Evolutionary conservation across 108 stramenopile genomes (phyloP), one percentile per base, ranked within the genome.

Genomic region (Cyclotella sp.): DNA sequence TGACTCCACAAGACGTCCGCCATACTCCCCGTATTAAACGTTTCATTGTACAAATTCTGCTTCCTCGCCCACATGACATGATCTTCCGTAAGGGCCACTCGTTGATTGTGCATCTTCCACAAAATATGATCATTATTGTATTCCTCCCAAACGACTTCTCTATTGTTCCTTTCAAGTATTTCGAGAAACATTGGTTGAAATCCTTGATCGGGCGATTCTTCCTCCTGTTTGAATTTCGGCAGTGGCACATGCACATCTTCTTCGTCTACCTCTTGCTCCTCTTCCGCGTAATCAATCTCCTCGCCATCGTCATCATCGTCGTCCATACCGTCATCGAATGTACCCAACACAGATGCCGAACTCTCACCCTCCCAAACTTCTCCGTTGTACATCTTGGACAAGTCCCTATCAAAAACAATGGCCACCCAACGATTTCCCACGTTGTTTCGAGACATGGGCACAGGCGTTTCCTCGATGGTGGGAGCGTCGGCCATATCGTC

Each of bases 61-160:
- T 91, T 92, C 43, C 93, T 86, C 54, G 91, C 90, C 85, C 86
- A 95, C 90, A 95, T 88, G 66, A 95, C 91, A 79, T 95, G 93
- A 70, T 91, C 90, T 75, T 92, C 90, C 18, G 88, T 91, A 68
- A 89, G 68, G 0, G 68, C 73, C 60, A 90, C 66, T 34, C 91
- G 84, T 52, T 90, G 85, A 13, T 88, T 55, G 62, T 92, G 91
- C 75, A 91, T 82, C 39, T 92, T 86, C 87, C 84, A 78, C 21
- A 80, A 60, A 12, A 68, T 62, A 40, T 59, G 55, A 34, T 72
- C 71, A 41, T 49, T 41, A 4, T 60, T 19, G 52, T 51, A 68
- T 30, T 49, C 46, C 9, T 64, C 63, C 43, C 14, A 39, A 39
- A 61, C 14, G 2, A 12, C 34, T 16, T 30, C 30, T 21, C 15